phyloP scores from a whole-genome alignment of 768 basidiomycete genomes.

The Macrolepiota fuliginosa region DNA sequence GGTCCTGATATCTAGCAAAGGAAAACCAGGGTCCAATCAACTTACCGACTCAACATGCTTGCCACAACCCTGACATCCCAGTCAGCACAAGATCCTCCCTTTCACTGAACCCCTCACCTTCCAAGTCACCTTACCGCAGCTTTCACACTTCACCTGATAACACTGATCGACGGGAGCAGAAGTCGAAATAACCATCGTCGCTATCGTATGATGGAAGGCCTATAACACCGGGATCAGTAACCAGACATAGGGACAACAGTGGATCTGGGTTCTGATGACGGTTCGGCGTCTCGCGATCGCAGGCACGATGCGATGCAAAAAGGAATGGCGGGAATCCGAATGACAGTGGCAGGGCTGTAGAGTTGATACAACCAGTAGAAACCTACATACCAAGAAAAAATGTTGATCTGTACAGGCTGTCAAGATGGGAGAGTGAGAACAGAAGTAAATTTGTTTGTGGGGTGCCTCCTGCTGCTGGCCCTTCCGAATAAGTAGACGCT shows the following conservation, averaged over 20 bases:
- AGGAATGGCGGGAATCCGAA: no score
- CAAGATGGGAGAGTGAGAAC: constrained; percentile 1
- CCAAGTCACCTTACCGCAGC: constrained; percentile 73
- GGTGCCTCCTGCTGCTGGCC: background rate
- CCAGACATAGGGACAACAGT: background rate
- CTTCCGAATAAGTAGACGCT: background rate
- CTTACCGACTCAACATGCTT: constrained; percentile 61
- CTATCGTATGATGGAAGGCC: background rate
- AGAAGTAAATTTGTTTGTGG: background rate
- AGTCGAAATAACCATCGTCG: background rate
- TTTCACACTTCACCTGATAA: constrained; percentile 52
- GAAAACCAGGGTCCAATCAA: constrained; percentile 17
- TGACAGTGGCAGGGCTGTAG: background rate
- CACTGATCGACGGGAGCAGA: constrained; percentile 50
- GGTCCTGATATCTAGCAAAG: constrained; percentile 12
- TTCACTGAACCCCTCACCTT: constrained; percentile 39
- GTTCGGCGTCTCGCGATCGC: background rate
- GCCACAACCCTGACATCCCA: constrained; percentile 61
- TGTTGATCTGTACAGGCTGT: no score
- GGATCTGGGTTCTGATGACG: background rate
- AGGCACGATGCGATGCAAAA: background rate
- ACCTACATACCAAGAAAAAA: background rate
- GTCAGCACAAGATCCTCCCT: constrained; percentile 1
- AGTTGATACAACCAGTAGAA: background rate
- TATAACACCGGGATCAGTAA: constrained; percentile 3